A percentile compares a stretch with the other conserved stretches of the same genome.
phyloP scores from a whole-genome alignment of 2,329 filamentous ascomycete genomes.

The Claviceps quebecensis region DNA sequence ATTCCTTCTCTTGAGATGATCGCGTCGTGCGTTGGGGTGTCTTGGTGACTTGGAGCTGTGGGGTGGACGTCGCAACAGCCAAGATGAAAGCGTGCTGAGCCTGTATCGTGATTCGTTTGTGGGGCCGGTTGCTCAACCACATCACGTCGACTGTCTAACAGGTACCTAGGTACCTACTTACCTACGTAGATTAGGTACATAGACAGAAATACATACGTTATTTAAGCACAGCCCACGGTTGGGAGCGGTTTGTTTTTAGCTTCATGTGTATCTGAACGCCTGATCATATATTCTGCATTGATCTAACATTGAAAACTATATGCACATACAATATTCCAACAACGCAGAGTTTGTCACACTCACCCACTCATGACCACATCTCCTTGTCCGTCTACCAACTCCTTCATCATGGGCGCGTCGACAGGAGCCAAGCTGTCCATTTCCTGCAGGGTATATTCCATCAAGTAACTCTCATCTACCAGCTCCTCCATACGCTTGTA shows the following conservation, averaged over 20 bases:
- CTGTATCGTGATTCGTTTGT: too few relatives aligned
- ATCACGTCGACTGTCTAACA: too few relatives aligned
- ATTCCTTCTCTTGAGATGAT: background rate
- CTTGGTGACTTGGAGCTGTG: background rate
- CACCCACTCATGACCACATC: conserved; percentile 5
- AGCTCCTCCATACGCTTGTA: conserved; percentile 82
- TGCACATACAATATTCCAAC: background rate
- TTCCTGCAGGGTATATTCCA: conserved; percentile 84
- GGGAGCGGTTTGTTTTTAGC: background rate
- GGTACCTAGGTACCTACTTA: too few relatives aligned
- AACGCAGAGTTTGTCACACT: background rate
- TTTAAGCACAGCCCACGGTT: too few relatives aligned
- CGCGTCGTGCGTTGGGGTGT: background rate
- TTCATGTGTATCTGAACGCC: background rate
- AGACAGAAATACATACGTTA: too few relatives aligned
- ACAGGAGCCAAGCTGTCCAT: conserved; percentile 62
- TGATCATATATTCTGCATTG: background rate
- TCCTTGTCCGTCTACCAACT: conserved; percentile 19
- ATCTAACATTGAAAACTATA: background rate
- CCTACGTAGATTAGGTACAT: background rate
- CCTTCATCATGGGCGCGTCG: conserved; percentile 20
- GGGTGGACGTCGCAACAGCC: background rate
- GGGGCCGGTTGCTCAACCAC: too few relatives aligned
- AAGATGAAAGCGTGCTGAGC: too few relatives aligned
- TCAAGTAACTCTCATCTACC: conserved; percentile 83